Evolutionary conservation across 768 basidiomycete species (phyloP).

Genomic region (Tubosaeta brunneosetosa): DNA sequence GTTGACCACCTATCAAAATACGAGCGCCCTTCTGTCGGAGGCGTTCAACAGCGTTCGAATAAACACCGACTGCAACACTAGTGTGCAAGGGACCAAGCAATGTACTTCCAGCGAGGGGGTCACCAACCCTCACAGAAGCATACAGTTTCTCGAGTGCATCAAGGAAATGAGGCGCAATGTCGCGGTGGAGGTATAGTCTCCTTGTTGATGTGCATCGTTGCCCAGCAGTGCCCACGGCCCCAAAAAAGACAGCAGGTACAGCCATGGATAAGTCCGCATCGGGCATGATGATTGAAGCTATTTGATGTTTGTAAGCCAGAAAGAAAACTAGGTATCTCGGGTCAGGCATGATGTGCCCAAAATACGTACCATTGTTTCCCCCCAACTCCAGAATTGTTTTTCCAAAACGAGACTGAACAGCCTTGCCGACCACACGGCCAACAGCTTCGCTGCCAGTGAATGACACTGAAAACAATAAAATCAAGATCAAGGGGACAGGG

Average conservation of each 20-base stretch:
- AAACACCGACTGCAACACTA: constrained; percentile 59
- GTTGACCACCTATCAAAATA: constrained; percentile 67
- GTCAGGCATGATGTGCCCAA: constrained; percentile 13
- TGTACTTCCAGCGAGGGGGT: constrained; percentile 70
- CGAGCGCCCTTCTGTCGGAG: constrained; percentile 66
- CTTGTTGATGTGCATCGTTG: constrained; percentile 89
- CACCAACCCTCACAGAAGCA: constrained; percentile 68
- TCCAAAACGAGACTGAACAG: constrained; percentile 83
- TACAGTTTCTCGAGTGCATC: constrained; percentile 71
- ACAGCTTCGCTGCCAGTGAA: constrained; percentile 93
- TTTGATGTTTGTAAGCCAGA: constrained; percentile 11
- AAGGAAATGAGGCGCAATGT: constrained; percentile 74
- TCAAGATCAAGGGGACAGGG: constrained; percentile 1
- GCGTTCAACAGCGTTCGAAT: constrained; percentile 54
- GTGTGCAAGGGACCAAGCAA: constrained; percentile 88
- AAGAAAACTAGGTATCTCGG: constrained; percentile 15
- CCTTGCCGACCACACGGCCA: constrained; percentile 83
- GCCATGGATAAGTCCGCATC: constrained; percentile 92
- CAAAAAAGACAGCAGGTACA: constrained; percentile 87
- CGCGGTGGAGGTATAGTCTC: constrained; percentile 80
- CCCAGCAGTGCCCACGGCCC: constrained; percentile 79
- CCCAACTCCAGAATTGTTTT: constrained; percentile 89
- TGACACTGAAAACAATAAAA: constrained; percentile 52
- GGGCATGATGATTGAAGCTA: constrained; percentile 88
- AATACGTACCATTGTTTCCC: constrained; percentile 81